Evolutionary conservation across 176 grass and related monocot species (phyloP).

Genomic region (Zoysia pacifica): DNA sequence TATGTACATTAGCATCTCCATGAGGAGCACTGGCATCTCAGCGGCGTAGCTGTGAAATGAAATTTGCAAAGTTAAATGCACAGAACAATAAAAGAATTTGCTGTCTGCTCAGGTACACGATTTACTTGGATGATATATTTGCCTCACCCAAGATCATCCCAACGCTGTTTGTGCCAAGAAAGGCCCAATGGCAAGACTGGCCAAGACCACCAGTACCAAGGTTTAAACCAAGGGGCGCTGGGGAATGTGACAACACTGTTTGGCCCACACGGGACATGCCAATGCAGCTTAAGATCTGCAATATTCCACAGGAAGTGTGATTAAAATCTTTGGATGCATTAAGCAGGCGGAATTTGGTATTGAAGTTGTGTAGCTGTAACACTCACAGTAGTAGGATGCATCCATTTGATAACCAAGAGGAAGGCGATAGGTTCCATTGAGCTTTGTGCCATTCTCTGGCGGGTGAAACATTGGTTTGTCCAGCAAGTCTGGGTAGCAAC

Average conservation of each 20-base stretch:
- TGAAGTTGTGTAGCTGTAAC: background rate
- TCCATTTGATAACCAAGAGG: conserved; percentile 99
- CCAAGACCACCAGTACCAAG: conserved; percentile 99
- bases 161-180: conserved; percentile 92
- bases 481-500: conserved; percentile 89
- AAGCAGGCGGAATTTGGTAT: background rate
- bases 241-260: conserved; percentile 98
- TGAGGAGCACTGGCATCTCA: conserved; percentile 72
- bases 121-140: conserved; percentile 13
- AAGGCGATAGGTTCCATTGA: conserved; percentile 85
- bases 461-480: conserved; percentile 88
- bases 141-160: conserved; percentile 81
- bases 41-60: conserved; percentile 67
- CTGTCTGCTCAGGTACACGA: background rate
- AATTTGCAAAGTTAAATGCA: conserved; percentile 32
- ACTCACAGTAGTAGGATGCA: conserved; percentile 97
- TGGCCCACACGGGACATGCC: conserved; percentile 91
- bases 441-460: conserved; percentile 77
- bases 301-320: conserved; percentile 5
- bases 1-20: conserved; percentile 70
- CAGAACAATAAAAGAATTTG: background rate
- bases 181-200: conserved; percentile 90
- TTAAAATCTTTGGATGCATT: conserved; percentile 29
- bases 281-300: conserved; percentile 89
- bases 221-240: conserved; percentile 94